phyloP scores from a whole-genome alignment of 2,329 filamentous ascomycete species.

The Pestalotiopsis fici region DNA sequence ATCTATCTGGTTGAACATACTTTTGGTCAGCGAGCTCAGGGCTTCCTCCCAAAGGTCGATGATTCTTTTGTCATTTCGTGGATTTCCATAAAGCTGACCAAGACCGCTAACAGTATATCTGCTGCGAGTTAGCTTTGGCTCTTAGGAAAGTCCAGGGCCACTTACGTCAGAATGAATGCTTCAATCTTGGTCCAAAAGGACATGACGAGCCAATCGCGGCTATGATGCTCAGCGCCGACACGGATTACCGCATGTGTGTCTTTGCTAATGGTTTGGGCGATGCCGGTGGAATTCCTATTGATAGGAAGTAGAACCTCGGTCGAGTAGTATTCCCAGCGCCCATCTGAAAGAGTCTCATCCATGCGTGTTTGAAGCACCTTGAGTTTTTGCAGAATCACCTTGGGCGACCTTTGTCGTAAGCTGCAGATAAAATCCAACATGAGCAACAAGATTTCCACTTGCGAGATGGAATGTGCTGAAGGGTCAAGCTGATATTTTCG shows the following conservation, averaged over 20 bases:
- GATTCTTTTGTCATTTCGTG: slow-evolving; percentile 36
- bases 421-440: slow-evolving; percentile 72
- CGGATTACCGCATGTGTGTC: slow-evolving; percentile 59
- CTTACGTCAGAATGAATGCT: slow-evolving; percentile 56
- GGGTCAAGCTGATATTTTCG: slow-evolving; percentile 70
- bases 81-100: slow-evolving; percentile 38
- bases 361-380: slow-evolving; percentile 61
- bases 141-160: slow-evolving; percentile 3
- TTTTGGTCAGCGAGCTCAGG: slow-evolving; percentile 30
- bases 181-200: slow-evolving; percentile 63
- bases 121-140: slow-evolving; percentile 12
- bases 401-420: slow-evolving; percentile 62
- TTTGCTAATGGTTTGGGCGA: slow-evolving; percentile 51
- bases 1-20: slow-evolving; percentile 34
- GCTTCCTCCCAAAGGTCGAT: slow-evolving; percentile 42
- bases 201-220: slow-evolving; percentile 58
- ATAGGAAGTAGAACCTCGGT: slow-evolving; percentile 58
- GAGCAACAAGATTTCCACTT: slow-evolving; percentile 66
- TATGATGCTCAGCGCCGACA: slow-evolving; percentile 43
- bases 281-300: slow-evolving; percentile 47
- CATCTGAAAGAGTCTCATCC: slow-evolving; percentile 51
- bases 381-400: slow-evolving; percentile 61
- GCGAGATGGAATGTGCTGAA: slow-evolving; percentile 58
- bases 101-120: slow-evolving; percentile 60
- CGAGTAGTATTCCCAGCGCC: slow-evolving; percentile 47